Evolutionary conservation across 352 stramenopile genomes (phyloP).

Genomic region (Pythium diclinum): DNA sequence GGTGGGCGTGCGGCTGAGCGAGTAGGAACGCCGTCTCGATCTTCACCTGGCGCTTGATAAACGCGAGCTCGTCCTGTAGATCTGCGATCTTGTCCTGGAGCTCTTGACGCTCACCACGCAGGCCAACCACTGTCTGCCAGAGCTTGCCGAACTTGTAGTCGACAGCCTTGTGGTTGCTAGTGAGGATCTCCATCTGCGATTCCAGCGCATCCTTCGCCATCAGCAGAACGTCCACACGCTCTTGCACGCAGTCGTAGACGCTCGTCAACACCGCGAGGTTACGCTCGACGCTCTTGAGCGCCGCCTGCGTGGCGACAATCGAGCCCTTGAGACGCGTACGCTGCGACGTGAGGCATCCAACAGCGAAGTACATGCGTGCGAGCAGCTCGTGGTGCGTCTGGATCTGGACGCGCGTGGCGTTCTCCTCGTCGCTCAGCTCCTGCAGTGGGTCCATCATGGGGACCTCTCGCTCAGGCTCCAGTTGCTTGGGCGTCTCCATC

Average conservation of each 20-base stretch:
- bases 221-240: neutral
- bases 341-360: neutral
- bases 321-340: neutral
- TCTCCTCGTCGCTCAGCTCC: neutral
- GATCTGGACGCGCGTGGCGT: neutral
- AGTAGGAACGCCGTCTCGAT: neutral
- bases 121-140: neutral
- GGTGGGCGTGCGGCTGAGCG: neutral
- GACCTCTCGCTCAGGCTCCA: neutral
- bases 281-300: neutral
- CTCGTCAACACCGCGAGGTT: neutral
- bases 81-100: neutral
- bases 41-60: neutral
- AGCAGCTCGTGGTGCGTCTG: neutral
- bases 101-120: neutral
- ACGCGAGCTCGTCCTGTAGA: neutral
- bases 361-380: neutral
- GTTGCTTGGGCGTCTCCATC: neutral
- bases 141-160: neutral
- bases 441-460: neutral
- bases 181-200: neutral
- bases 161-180: neutral
- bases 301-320: neutral
- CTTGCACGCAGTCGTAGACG: neutral
- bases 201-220: neutral